Conservation (phyloP, 768 basidiomycete species). For the Coprinellus micaceus region DNA sequence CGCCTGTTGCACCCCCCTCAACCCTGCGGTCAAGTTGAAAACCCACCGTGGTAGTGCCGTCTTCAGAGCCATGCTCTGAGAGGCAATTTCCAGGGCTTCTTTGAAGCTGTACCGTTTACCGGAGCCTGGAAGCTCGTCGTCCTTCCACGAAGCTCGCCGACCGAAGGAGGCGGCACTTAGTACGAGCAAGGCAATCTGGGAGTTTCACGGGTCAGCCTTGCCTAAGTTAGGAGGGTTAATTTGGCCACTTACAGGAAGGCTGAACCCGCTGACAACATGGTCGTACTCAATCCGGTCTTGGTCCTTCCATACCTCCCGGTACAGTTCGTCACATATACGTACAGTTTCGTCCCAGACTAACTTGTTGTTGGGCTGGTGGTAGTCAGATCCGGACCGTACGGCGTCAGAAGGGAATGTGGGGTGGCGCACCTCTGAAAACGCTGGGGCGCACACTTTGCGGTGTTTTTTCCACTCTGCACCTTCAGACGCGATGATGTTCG, state of each 20-base stretch:
- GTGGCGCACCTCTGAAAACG: slow-evolving; percentile 50
- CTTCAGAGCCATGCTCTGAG: slow-evolving; percentile 27
- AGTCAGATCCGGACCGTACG: not conserved
- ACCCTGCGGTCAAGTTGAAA: slow-evolving; percentile 27
- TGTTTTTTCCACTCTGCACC: slow-evolving; percentile 63
- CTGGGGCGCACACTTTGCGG: slow-evolving; percentile 52
- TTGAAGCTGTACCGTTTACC: slow-evolving; percentile 45
- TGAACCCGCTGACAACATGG: slow-evolving; percentile 24
- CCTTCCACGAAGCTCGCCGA: slow-evolving; percentile 40
- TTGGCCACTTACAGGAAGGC: too few relatives aligned
- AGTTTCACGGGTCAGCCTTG: too few relatives aligned
- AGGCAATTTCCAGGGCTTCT: slow-evolving; percentile 36
- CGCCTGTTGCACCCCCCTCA: slow-evolving; percentile 29
- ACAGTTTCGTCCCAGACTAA: slow-evolving; percentile 46
- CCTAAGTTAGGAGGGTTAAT: too few relatives aligned
- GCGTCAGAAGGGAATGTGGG: not conserved
- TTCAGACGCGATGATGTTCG: slow-evolving; percentile 57
- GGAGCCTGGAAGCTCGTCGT: slow-evolving; percentile 28
- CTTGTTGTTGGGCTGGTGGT: slow-evolving; percentile 36
- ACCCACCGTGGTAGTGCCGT: slow-evolving; percentile 34
- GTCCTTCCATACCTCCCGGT: slow-evolving; percentile 43
- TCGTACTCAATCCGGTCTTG: slow-evolving; percentile 35
- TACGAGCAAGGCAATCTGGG: slow-evolving; percentile 47
- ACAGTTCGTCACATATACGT: slow-evolving; percentile 36
- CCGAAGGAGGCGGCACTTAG: slow-evolving; percentile 42